phyloP scores from a whole-genome alignment of 2,329 filamentous ascomycete species.

The Cordyceps javanica region DNA sequence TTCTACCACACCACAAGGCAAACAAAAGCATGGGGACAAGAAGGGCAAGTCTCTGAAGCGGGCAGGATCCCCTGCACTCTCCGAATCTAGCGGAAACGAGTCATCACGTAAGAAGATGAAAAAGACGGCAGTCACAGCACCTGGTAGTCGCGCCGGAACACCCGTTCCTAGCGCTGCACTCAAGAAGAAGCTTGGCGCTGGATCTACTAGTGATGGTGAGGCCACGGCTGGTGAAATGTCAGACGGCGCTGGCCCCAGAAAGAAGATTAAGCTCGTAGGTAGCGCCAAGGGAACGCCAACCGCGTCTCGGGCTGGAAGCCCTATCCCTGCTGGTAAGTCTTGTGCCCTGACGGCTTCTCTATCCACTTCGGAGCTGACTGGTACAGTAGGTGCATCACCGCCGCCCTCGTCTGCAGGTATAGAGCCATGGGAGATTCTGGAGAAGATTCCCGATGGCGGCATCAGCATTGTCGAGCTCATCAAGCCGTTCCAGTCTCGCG shows the following conservation, averaged over 20 bases:
- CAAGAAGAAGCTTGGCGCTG: conserved; percentile 40
- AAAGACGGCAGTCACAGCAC: conserved; percentile 48
- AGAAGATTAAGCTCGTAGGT: conserved; percentile 50
- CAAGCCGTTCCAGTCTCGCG: conserved; percentile 45
- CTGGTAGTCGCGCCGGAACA: conserved; percentile 49
- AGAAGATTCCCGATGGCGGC: conserved; percentile 47
- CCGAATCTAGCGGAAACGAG: conserved; percentile 88
- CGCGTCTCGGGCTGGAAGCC: conserved; percentile 58
- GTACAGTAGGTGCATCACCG: conserved; percentile 26
- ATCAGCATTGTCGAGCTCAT: conserved; percentile 50
- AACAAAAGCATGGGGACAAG: conserved; percentile 41
- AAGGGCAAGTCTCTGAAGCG: conserved; percentile 68
- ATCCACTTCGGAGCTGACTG: not conserved
- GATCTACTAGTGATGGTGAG: conserved; percentile 66
- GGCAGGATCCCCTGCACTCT: conserved; percentile 77
- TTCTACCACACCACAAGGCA: conserved; percentile 49
- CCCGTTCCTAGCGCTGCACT: conserved; percentile 41
- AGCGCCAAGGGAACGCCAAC: conserved; percentile 46
- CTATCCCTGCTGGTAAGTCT: conserved; percentile 34
- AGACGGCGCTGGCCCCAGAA: conserved; percentile 44
- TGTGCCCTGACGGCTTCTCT: not conserved
- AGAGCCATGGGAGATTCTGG: conserved; percentile 47
- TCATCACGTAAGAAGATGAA: conserved; percentile 74
- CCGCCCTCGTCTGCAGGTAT: conserved; percentile 31
- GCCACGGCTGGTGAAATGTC: conserved; percentile 63